Base-by-base conservation (phyloP, 116 monocot genomes). In the Iris pallida region DNA sequence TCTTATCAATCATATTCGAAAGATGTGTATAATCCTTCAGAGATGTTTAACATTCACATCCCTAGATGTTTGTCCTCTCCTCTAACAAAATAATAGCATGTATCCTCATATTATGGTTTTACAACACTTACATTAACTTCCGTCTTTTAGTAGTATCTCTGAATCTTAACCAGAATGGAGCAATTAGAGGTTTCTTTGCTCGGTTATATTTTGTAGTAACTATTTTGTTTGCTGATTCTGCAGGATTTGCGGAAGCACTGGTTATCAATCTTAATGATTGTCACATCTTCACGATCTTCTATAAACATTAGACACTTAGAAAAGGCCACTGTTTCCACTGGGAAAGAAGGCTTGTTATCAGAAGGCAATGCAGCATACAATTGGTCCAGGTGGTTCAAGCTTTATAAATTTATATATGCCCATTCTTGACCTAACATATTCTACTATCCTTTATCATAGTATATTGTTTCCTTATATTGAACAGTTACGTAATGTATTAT, bases 241-340 rank as follows among this genome's bases (percentile, higher is more conserved):
- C 70, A 96, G 97, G 89, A 92, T 71, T 78, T 97, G 51, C 86
- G 97, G 45, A 90, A 85, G 75, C 73, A 89, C 67, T 97, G 97
- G 97, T 54, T 97, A 61, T 89, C 85, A 47, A 90, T 90, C 64
- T 74, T 97, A 62, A 90, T 92, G 87, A 97, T 97, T 66, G 97
- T 92, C 44, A 97, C 97, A 62, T 92, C 97, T 52, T 97, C 92
- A 68, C 71, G 87, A 10, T 97, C 97, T 54, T 85, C 90, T 48
- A 92, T 97, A 83, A 97, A 97, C 68, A 89, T 97, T 73, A 87
- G 92, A 71, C 97, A 97, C 75, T 71, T 97, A 54, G 97, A 97
- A 74, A 97, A 92, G 73, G 97, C 97, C 57, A 97, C 97, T 12
- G 92, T 90, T n/a, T 87, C 97, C 10, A 97, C 97, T 40, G 97